Conservation (phyloP, 176 grass and related monocot species). For the Musa acuminata region DNA sequence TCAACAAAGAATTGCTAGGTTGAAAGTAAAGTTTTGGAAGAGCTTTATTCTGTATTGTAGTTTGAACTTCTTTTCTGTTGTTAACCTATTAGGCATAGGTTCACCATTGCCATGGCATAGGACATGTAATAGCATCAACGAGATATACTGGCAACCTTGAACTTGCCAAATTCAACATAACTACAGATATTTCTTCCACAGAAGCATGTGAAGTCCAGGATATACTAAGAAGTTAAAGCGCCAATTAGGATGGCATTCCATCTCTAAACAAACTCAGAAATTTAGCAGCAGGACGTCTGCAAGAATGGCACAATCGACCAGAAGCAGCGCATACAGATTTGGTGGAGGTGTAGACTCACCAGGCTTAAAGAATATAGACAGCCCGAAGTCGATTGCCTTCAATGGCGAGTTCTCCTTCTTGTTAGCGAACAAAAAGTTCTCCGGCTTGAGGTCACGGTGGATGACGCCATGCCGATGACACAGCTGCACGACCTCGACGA, state of each 20-base stretch:
- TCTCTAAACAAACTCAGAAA: not conserved
- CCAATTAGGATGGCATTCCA: not conserved
- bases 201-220: not conserved
- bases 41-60: too few relatives aligned
- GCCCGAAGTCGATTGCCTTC: constrained; percentile 92
- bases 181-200: not conserved
- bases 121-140: too few relatives aligned
- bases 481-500: constrained; percentile 96
- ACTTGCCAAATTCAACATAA: too few relatives aligned
- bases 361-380: constrained; percentile 99
- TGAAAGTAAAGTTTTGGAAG: too few relatives aligned
- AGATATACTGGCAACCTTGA: too few relatives aligned
- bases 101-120: too few relatives aligned
- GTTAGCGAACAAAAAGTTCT: constrained; percentile 92
- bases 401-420: constrained; percentile 98
- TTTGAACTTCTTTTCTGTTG: too few relatives aligned
- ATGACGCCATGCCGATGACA: constrained; percentile 94
- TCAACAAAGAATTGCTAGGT: too few relatives aligned
- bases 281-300: not conserved
- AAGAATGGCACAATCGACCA: not conserved
- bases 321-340: not conserved
- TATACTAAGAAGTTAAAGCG: not conserved
- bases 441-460: constrained; percentile 92
- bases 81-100: too few relatives aligned
- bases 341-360: constrained; percentile 23